phyloP scores from a whole-genome alignment of 2,329 filamentous ascomycete genomes.

The Alternaria brassicae region DNA sequence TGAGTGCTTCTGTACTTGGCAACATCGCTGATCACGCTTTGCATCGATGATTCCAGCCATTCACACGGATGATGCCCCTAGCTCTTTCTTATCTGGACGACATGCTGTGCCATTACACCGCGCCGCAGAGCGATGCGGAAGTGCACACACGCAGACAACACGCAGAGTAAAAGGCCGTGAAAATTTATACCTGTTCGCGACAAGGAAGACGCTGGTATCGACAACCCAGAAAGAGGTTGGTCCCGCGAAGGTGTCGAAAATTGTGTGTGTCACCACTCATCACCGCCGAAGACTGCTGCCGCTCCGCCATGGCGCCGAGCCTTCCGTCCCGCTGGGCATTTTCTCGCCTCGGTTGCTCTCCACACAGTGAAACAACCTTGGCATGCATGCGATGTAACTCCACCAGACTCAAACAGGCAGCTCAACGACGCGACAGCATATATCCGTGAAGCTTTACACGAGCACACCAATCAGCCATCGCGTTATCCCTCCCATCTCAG shows the following conservation, averaged over 20 bases:
- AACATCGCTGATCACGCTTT: conserved; percentile 24
- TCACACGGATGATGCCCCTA: conserved; percentile 10
- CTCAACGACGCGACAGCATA: conserved; percentile 10
- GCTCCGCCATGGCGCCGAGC: conserved; percentile 23
- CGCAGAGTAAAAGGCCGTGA: neutral
- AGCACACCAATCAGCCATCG: neutral
- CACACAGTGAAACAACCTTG: conserved; percentile 15
- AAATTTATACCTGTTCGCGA: neutral
- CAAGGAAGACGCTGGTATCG: neutral
- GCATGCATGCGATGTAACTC: conserved; percentile 7
- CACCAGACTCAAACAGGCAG: conserved; percentile 29
- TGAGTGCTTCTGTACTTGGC: conserved; percentile 39
- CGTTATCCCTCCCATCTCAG: neutral
- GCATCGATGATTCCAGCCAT: conserved; percentile 10
- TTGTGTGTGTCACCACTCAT: neutral
- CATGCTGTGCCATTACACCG: conserved; percentile 4
- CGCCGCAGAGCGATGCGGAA: neutral
- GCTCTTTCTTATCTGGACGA: conserved; percentile 27
- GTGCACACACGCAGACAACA: neutral
- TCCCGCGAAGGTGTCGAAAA: neutral
- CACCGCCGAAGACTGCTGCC: conserved; percentile 9
- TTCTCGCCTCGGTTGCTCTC: conserved; percentile 15
- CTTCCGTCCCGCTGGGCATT: conserved; percentile 18
- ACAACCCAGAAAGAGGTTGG: neutral
- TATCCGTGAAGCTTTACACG: neutral